Evolutionary conservation across 768 basidiomycete genomes (phyloP).

Genomic region (Suillus subalutaceus): DNA sequence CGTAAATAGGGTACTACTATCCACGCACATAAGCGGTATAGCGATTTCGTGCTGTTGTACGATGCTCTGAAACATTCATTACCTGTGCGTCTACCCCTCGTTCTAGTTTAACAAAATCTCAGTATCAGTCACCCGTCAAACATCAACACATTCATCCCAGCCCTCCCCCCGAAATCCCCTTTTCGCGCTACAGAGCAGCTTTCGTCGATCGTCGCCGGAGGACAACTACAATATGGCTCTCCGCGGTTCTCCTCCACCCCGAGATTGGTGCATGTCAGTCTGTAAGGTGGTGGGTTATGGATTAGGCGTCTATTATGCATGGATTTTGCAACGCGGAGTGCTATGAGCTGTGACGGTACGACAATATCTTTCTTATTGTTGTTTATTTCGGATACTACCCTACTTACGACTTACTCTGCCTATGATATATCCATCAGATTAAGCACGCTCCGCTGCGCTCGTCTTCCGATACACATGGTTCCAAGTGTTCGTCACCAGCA

Average conservation of each 20-base stretch:
- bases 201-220: constrained; percentile 68
- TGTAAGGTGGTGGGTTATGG: constrained; percentile 65
- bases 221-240: constrained; percentile 69
- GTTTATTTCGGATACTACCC: neutral
- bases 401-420: neutral
- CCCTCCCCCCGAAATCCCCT: constrained; percentile 71
- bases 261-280: constrained; percentile 66
- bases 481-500: neutral
- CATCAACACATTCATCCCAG: constrained; percentile 53
- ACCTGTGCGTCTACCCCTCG: constrained; percentile 43
- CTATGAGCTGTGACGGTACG: constrained; percentile 1
- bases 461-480: neutral
- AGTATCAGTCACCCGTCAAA: constrained; percentile 25
- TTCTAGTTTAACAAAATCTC: neutral
- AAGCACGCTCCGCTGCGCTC: neutral
- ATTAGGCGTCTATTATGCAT: constrained; percentile 20
- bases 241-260: constrained; percentile 65
- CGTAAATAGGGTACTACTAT: constrained; percentile 56
- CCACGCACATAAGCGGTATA: constrained; percentile 69
- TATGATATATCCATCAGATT: neutral
- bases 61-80: constrained; percentile 49
- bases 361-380: neutral
- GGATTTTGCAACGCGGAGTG: neutral
- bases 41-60: constrained; percentile 61
- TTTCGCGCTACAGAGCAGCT: constrained; percentile 65